These are phyloP conservation scores for Trifolium dubium DNA, from an alignment of 306 rosid species.

Conservation along the genomic window DNA sequence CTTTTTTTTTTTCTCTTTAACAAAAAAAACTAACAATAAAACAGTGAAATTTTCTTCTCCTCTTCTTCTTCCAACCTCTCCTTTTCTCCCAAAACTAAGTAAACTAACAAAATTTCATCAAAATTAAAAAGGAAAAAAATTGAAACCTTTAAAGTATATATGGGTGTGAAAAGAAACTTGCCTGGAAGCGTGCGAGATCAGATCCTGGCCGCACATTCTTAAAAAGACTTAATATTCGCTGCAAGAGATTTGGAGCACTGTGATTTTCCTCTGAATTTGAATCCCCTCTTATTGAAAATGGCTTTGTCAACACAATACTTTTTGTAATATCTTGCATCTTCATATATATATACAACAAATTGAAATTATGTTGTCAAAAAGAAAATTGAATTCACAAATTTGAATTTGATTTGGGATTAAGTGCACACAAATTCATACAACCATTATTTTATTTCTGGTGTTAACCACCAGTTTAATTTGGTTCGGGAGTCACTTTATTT, in stretches of 20 bases:
- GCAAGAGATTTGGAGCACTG: constrained; percentile 62
- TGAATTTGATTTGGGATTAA: background rate
- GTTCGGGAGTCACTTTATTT: too few species aligned
- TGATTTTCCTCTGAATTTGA: constrained; percentile 47
- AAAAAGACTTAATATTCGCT: constrained; percentile 59
- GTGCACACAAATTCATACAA: background rate
- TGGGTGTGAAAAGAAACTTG: constrained; percentile 22
- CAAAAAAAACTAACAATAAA: background rate
- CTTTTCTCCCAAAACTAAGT: background rate
- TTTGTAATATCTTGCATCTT: constrained; percentile 26
- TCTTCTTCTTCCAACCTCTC: background rate
- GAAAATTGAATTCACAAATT: too few species aligned
- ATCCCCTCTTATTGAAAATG: constrained; percentile 44
- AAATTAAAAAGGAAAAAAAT: background rate
- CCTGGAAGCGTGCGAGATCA: constrained; percentile 69
- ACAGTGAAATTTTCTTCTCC: background rate
- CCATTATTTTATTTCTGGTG: background rate
- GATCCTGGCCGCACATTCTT: constrained; percentile 72
- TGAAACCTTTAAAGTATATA: background rate
- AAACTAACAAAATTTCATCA: background rate
- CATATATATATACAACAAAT: background rate
- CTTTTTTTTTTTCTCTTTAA: background rate
- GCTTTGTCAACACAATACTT: constrained; percentile 54
- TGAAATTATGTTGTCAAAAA: background rate
- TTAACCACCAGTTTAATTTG: too few species aligned